Evolutionary conservation across 176 grass and related monocot genomes (phyloP), one percentile per base, ranked within the genome.

Genomic region (Zea luxurians): DNA sequence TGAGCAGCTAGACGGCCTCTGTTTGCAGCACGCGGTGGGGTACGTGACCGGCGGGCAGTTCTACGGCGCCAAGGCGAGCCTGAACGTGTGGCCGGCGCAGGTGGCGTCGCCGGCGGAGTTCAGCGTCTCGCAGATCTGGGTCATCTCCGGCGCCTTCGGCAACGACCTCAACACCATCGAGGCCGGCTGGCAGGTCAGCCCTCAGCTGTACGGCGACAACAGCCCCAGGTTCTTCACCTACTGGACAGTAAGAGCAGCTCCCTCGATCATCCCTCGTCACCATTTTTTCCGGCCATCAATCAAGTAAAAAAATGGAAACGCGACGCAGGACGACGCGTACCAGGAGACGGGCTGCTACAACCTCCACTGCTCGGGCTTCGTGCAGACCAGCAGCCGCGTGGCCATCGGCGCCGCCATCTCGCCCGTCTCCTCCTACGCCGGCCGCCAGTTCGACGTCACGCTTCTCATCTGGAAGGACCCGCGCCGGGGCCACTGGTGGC

Each of bases 161-260:
- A 80, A 88, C 73, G 95, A 98, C 83, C 95, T 98, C 87, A 98
- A 98, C 87, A 98, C 96, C 84, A 83, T 98, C 64, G 96, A 98
- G 82, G 96, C 96, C 4, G 96, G 89, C 4, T 98, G 96, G 96
- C 96, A 98, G 96, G 94, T 97, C 20, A 99, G 96, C 81, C 96
- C 96, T 17, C 67, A 93, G 74, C 86, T 96, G 5, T 99, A 99
- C 40, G 96, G 96, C 2, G 96, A 99, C 82, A 74, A 71, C 73
- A 83, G 64, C 18, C 92, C 96, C 5, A 86, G 96, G 53, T 93
- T 99, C 88, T 99, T 99, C 92, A 91, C 92, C 0, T 99, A 99
- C 71, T 96, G 96, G 96, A 96, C 96, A 2, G 91, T 98, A 88
- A 85, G 91, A 57, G 43, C 62, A 13, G 12, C 34, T 13, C 48